Evolutionary conservation across 192 early-diverging fungal species (phyloP).

Genomic region (Jimgerdemannia flammicorona): DNA sequence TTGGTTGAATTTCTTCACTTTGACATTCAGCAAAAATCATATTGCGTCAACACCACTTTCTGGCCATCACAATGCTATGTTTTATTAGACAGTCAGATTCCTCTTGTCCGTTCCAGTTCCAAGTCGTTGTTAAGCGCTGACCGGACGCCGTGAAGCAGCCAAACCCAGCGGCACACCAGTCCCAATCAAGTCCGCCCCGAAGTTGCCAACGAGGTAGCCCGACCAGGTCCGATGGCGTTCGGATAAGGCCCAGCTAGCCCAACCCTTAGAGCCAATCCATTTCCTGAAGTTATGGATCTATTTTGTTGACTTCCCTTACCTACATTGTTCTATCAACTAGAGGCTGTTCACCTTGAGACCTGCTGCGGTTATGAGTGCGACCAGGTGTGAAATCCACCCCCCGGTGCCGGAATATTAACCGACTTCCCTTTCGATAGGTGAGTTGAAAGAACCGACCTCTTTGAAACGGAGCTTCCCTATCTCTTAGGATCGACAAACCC

Average conservation of each 20-base stretch:
- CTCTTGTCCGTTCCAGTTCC: no score
- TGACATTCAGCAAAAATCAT: no score
- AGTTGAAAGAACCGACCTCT: constrained; percentile 34
- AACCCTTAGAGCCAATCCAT: constrained; percentile 71
- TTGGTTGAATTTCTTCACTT: no score
- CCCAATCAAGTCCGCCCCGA: no score
- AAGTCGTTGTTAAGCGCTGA: no score
- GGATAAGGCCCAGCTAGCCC: constrained; percentile 34
- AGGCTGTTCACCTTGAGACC: constrained; percentile 82
- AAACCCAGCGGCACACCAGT: no score
- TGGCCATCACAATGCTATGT: no score
- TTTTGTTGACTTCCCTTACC: constrained; percentile 83
- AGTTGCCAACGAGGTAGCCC: no score
- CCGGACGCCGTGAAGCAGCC: no score
- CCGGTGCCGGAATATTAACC: constrained; percentile 77
- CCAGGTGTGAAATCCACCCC: constrained; percentile 64
- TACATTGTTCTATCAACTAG: constrained; percentile 85
- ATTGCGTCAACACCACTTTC: no score
- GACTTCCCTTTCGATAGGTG: constrained; percentile 73
- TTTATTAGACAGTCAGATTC: no score
- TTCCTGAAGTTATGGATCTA: constrained; percentile 51
- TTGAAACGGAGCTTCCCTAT: constrained; percentile 53
- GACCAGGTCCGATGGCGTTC: no score
- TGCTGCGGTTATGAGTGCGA: constrained; percentile 76
- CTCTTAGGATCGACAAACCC: constrained; percentile 81